Evolutionary conservation across 805 yeast genomes (phyloP), one percentile per base, ranked within the genome.

Genomic region (Candida piceae): DNA sequence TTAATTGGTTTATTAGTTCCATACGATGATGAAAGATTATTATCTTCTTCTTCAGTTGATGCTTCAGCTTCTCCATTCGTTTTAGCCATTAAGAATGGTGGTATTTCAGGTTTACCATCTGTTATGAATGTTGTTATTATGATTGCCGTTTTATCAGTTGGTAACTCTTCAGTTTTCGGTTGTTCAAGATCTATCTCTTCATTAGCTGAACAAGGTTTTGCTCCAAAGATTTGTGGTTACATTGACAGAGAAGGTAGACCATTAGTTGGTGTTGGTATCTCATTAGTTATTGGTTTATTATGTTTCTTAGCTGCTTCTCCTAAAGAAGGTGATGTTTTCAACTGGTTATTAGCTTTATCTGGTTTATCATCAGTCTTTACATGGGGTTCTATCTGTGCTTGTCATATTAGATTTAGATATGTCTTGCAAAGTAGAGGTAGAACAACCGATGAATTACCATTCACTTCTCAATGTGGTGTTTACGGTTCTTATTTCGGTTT

Each of bases 191-290:
- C 86, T 8, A 53, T 83, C 36, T 78, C 76, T 36, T 73, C 85
- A 16, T 63, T 83, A 50, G 80, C 87, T 13, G 78, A 76, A 40
- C 84, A 80, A 59, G 84, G 85, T 8, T 72, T 75, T 50, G 83
- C 78, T 33, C 89, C 89, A 49, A 58, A 60, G 38, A 50, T 69
- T 21, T 70, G 80, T 38, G 78, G 79, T 24, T 81, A 81, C 62
- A 76, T 85, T 42, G 95, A 86, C 58, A 71, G 82, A 46, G 67
- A 64, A 36, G 95, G 95, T 40, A 73, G 95, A 53, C 95, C 96
- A 13, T 57, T 83, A 36, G 75, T 73, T 35, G 90, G 87, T 15
- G 76, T 84, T 50, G 44, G 60, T 5, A 64, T 70, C 23, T 68
- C 80, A n/a, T 60, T 76, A 35, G 47, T 63, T 11, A 63, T 78